A percentile compares a stretch with the other conserved stretches of the same genome.
phyloP scores from a whole-genome alignment of 73 alveolate species.

The Tetrahymena elliotti region DNA sequence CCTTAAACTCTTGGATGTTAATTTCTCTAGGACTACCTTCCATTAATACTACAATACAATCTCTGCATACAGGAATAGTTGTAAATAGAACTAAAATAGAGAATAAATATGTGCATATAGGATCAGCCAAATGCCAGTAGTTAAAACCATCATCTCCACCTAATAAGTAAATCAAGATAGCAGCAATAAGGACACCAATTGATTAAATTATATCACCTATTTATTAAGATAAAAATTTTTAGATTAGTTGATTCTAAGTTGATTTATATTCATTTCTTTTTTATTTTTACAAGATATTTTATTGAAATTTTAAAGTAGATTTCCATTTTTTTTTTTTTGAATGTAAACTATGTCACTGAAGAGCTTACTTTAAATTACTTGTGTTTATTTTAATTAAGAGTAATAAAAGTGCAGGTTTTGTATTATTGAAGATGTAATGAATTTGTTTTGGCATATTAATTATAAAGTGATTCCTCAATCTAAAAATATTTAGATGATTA shows the following conservation, averaged over 20 bases:
- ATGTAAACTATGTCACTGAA: background rate
- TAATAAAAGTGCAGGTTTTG: too few species aligned
- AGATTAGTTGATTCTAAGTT: background rate
- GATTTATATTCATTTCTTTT: too few species aligned
- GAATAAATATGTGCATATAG: conserved; percentile 81
- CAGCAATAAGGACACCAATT: conserved; percentile 87
- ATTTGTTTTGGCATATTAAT: background rate
- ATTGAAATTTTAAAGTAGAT: background rate
- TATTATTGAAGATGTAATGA: background rate
- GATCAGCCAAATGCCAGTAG: conserved; percentile 60
- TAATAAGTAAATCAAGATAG: conserved; percentile 53
- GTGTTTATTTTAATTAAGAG: too few species aligned
- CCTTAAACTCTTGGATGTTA: conserved; percentile 7
- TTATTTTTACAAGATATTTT: too few species aligned
- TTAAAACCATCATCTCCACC: conserved; percentile 32
- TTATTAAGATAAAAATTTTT: background rate
- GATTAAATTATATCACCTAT: conserved; percentile 78
- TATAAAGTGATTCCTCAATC: background rate
- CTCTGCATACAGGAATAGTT: conserved; percentile 72
- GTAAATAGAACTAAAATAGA: conserved; percentile 76
- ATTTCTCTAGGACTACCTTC: conserved; percentile 70
- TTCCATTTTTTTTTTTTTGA: too few species aligned
- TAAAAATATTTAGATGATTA: background rate
- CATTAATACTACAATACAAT: conserved; percentile 73
- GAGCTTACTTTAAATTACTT: background rate